These are phyloP conservation scores for Penstemon barbatus DNA, from an alignment of 257 asterid species.

Conservation along the genomic window DNA sequence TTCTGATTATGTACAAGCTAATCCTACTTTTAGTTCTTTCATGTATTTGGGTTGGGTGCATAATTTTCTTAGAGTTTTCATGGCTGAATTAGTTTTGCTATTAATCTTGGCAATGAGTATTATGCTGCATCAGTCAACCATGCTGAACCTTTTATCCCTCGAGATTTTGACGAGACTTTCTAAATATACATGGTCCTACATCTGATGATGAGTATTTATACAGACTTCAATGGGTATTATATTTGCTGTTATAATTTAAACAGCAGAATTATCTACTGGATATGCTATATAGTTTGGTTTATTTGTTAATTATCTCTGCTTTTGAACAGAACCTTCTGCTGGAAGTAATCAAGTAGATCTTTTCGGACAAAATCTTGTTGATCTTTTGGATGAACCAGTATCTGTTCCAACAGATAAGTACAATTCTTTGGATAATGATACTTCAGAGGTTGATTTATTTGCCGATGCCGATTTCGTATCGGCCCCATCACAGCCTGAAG, in stretches of 20 bases:
- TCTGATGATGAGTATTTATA: conserved; percentile 8
- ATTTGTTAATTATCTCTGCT: conserved; percentile 22
- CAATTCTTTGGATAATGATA: conserved; percentile 40
- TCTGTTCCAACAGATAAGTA: conserved; percentile 47
- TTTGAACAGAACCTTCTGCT: conserved; percentile 59
- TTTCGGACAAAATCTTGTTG: conserved; percentile 69
- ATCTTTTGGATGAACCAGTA: conserved; percentile 65
- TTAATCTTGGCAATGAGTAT: no score
- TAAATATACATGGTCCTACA: not conserved
- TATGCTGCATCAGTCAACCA: not conserved
- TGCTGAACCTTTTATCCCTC: conserved; percentile 3
- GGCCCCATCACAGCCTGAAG: conserved; percentile 52
- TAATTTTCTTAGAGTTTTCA: no score
- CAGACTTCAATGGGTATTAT: not conserved
- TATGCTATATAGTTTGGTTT: conserved; percentile 11
- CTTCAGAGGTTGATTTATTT: conserved; percentile 82
- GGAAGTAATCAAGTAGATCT: conserved; percentile 77
- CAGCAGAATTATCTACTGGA: conserved; percentile 6
- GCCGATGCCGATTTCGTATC: conserved; percentile 88
- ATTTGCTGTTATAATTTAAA: not conserved
- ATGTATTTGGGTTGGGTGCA: no score
- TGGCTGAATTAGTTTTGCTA: no score
- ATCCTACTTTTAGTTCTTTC: no score
- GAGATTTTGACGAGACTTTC: conserved; percentile 6
- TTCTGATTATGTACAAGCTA: no score